Percentiles rank a stretch among this genome's conserved stretches.
Conservation (phyloP, 148 eudicot species). For the Diospyros lotus region DNA sequence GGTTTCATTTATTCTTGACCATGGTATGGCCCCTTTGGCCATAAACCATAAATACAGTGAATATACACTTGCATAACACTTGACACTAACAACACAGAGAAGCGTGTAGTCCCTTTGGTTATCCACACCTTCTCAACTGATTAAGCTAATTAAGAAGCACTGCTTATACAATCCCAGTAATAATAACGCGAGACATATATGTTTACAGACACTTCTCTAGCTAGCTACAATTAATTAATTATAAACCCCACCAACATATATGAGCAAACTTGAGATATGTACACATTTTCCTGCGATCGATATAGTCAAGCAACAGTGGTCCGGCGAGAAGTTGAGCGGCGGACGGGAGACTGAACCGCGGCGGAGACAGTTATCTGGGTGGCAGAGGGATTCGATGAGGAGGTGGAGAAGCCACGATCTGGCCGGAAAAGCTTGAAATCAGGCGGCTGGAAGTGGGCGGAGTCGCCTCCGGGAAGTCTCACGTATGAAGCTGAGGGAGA, state of each 20-base stretch:
- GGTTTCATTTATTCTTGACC: no score
- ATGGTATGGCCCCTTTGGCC: slow-evolving; percentile 9
- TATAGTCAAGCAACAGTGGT: neutral
- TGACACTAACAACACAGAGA: neutral
- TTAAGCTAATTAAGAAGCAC: neutral
- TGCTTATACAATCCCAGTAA: no score
- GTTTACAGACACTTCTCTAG: neutral
- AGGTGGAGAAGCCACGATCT: slow-evolving; percentile 19
- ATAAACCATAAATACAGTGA: neutral
- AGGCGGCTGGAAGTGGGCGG: slow-evolving; percentile 9
- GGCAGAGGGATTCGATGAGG: slow-evolving; percentile 17
- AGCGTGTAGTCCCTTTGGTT: slow-evolving; percentile 14
- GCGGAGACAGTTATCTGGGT: slow-evolving; percentile 8
- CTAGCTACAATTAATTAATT: neutral
- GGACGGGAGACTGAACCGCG: slow-evolving; percentile 12
- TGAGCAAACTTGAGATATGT: neutral
- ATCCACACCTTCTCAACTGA: slow-evolving; percentile 11
- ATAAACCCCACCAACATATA: neutral
- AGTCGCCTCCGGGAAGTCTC: slow-evolving; percentile 19
- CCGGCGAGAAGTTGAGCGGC: neutral
- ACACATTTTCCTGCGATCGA: neutral
- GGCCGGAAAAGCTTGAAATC: slow-evolving; percentile 7
- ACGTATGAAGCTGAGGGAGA: slow-evolving; percentile 20
- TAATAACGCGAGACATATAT: neutral
- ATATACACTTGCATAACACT: no score